Base-by-base conservation (phyloP, 306 rosid species). In the Rosa chinensis region DNA sequence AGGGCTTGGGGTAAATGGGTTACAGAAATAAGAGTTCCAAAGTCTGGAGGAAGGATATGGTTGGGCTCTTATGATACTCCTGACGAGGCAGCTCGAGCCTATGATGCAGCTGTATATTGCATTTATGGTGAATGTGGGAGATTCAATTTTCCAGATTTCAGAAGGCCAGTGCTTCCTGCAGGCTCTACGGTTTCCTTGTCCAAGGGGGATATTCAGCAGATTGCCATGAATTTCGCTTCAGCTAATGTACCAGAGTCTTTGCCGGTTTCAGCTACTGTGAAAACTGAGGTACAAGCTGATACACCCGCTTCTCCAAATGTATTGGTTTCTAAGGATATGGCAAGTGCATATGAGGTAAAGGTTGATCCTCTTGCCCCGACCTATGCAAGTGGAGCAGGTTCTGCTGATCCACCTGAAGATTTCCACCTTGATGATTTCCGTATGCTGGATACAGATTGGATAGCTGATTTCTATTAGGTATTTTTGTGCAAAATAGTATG, bases 1-100 rank as follows among this genome's bases (percentile, higher is more conserved):
- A 70, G 80, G 44, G 75, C 66, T 37, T 69, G 77, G 84, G 77
- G 77, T 40, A 81, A 76, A 61, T 81, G 80, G 80, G 84, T 81
- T 58, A 76, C 80, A 13, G 80, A 81, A 70, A 75, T 76, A 37
- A 76, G 77, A 76, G 66, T 81, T 76, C 80, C 84, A 61, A 81
- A 16, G 49, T 76, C 80, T 1, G 58, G 58, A 59, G 77, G 53
- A 20, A 81, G 77, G 80, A 75, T 76, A 35, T 76, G 80, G 84
- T 70, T 81, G 67, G 84, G 84, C 39, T 76, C 84, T 58, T 81
- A 68, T 70, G 67, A 81, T 59, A 45, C 73, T 62, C 73, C 73
- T 37, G 80, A 76, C 23, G 17, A 76, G 76, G 84, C 80, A 69
- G 77, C 80, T 23, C 77, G 67, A 35, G 84, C 84, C 32, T 76